Evolutionary conservation across 2,329 filamentous ascomycete species (phyloP).

Genomic region (Ceratocystis alfenasii): DNA sequence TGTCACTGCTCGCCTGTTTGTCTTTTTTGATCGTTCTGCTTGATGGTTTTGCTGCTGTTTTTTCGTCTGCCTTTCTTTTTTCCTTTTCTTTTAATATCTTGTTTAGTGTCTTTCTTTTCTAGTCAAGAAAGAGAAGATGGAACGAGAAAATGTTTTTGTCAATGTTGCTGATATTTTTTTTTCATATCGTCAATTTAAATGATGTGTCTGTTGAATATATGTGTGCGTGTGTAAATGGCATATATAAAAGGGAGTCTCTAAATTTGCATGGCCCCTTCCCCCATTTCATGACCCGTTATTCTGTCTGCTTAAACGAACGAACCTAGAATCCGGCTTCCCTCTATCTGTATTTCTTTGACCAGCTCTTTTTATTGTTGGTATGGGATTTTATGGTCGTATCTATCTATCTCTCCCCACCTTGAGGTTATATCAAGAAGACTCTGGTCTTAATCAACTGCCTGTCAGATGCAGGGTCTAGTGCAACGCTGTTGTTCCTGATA

Average conservation of each 20-base stretch:
- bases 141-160: constrained; percentile 7
- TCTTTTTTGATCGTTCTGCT: constrained; percentile 4
- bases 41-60: constrained; percentile 13
- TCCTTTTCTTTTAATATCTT: constrained; percentile 7
- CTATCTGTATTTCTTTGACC: no score
- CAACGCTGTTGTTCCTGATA: background rate
- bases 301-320: no score
- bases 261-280: background rate
- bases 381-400: no score
- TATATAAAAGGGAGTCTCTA: background rate
- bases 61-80: constrained; percentile 11
- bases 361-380: no score
- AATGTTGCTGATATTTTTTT: background rate
- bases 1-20: constrained; percentile 5
- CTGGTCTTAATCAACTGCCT: no score
- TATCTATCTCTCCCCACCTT: no score
- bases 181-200: background rate
- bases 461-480: no score
- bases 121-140: constrained; percentile 3
- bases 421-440: no score
- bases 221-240: background rate
- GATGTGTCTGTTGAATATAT: background rate
- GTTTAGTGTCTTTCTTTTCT: background rate
- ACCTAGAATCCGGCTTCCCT: no score
- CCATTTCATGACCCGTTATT: background rate